Percentiles rank a stretch among this genome's conserved stretches.
Conservation (phyloP, 306 rosid species). For the Begonia fuchsioides region DNA sequence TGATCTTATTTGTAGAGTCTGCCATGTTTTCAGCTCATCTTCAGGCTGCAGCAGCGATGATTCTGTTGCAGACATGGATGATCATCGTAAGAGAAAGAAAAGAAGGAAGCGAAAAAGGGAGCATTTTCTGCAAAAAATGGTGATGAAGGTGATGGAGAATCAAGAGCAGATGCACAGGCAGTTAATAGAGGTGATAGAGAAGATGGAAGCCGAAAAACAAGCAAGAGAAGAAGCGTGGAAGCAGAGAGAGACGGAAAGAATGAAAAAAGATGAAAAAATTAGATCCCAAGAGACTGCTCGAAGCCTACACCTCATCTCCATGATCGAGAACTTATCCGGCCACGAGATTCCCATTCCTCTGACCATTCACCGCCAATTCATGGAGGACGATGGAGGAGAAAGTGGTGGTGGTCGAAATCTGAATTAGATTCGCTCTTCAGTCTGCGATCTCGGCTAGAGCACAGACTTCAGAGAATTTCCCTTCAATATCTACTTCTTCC, state of each 20-base stretch:
- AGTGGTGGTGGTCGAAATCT: constrained; percentile 53
- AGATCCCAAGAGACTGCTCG: constrained; percentile 60
- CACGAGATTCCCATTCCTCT: constrained; percentile 32
- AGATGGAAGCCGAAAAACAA: constrained; percentile 53
- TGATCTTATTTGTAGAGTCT: constrained; percentile 1
- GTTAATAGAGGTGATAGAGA: constrained; percentile 52
- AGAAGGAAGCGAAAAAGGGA: constrained; percentile 21
- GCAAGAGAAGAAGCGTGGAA: constrained; percentile 76
- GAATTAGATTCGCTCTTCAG: constrained; percentile 64
- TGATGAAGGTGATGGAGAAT: constrained; percentile 50
- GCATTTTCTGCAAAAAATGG: constrained; percentile 41
- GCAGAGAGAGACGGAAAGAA: constrained; percentile 49
- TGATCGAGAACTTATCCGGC: constrained; percentile 41
- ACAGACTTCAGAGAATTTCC: constrained; percentile 16
- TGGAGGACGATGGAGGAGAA: constrained; percentile 26
- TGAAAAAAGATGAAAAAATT: constrained; percentile 38
- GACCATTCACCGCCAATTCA: constrained; percentile 16
- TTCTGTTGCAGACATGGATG: constrained; percentile 10
- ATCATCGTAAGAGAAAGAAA: constrained; percentile 35
- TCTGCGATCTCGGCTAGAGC: constrained; percentile 36
- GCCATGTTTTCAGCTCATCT: constrained; percentile 36
- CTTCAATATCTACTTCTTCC: constrained; percentile 18
- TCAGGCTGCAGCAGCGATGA: constrained; percentile 18
- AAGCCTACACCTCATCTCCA: constrained; percentile 44
- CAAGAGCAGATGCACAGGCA: constrained; percentile 71